Evolutionary conservation across 805 yeast genomes (phyloP).

Genomic region (Kuraishia hungarica): DNA sequence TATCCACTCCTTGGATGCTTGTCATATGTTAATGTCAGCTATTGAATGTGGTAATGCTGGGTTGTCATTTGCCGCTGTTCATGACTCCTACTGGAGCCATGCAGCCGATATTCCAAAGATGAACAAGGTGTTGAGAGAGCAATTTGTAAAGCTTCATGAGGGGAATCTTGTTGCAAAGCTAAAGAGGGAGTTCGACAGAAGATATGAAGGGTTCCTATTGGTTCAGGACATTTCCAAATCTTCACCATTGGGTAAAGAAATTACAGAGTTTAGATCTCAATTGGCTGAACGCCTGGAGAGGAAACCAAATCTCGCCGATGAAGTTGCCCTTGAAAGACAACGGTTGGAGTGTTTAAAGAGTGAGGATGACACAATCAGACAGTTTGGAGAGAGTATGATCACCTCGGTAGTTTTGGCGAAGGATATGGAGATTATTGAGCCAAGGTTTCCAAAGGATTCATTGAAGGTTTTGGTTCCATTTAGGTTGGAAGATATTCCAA

Average conservation of each 20-base stretch:
- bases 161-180: conserved; percentile 64
- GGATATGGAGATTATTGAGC: conserved; percentile 12
- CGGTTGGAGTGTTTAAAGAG: conserved; percentile 51
- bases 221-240: conserved; percentile 44
- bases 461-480: conserved; percentile 57
- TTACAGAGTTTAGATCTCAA: conserved; percentile 40
- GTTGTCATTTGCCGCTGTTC: conserved; percentile 86
- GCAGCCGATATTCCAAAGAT: conserved; percentile 72
- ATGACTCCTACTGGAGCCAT: conserved; percentile 98
- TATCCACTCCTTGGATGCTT: conserved; percentile 92
- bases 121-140: conserved; percentile 64
- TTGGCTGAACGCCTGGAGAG: conserved; percentile 43
- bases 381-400: conserved; percentile 43
- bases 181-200: conserved; percentile 68
- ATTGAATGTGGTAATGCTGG: conserved; percentile 57
- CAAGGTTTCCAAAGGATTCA: conserved; percentile 8
- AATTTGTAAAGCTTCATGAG: conserved; percentile 71
- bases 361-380: conserved; percentile 36
- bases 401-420: conserved; percentile 62
- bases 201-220: conserved; percentile 68
- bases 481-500: conserved; percentile 63
- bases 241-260: conserved; percentile 40
- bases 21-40: conserved; percentile 92
- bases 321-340: conserved; percentile 59
- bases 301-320: conserved; percentile 59